Base-by-base conservation (phyloP, 164 flowering plant genomes). In the Vitis cinerea region DNA sequence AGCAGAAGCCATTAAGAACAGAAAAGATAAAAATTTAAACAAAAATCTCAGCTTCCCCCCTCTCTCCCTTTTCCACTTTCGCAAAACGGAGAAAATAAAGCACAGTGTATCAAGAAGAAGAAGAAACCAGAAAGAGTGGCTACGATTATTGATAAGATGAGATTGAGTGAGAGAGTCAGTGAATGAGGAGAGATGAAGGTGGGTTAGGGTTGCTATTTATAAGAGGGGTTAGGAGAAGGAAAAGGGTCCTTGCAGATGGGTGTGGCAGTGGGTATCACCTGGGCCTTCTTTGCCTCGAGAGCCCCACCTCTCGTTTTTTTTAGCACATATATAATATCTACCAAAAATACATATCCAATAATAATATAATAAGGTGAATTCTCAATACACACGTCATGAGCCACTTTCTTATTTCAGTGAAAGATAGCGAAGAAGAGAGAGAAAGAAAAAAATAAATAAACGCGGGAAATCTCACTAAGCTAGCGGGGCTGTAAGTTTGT, bases 231-330 rank as follows among this genome's bases (percentile, higher is more conserved):
- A 12, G 27, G 7, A 37, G 30, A 3, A 54, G 9, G 56, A 13
- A 19, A 64, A 10, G 47, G 59, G 63, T 11, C 27, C 44, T 44
- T 12, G 74, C 69, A 59, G 80, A 75, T 64, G 72, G 76, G 70
- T 55, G 74, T 75, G 75, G 76, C 81, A 82, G 81, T 73, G 79
- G 78, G 80, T 58, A 78, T 76, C 79, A 75, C 79, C 83, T 73
- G 86, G 79, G 76, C 71, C 79, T 74, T 44, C 59, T 59, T 63
- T 76, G 78, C 81, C 80, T 80, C 82, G 74, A 68, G 61, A 78
- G 77, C 71, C 78, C 83, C 84, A 79, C 81, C 49, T 7, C 23
- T 27, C 50, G 57, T 15, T 61, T 50, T 55, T 71, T 13, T 50
- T 23, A 23, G 27, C 27, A 23, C 27, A 50, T 12, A 15, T 64